Base-by-base conservation (phyloP, 306 rosid genomes). In the Begonia masoniana region DNA sequence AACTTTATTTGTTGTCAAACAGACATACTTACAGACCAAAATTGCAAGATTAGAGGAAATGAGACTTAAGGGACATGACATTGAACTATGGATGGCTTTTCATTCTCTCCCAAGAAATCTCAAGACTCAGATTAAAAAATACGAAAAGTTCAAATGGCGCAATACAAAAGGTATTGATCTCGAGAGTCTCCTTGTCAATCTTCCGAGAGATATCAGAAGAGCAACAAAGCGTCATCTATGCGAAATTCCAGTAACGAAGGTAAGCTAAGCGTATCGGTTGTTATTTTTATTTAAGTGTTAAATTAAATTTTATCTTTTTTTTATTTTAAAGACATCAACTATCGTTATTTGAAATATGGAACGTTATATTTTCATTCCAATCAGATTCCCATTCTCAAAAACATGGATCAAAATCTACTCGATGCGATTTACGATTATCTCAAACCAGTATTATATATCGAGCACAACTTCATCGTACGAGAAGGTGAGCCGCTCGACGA, bases 21-120 rank as follows among this genome's bases (percentile, higher is more conserved):
- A 86, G 96, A 82, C 82, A 53, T 82, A 74, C 54, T 66, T 86
- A 74, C 81, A 81, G 41, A 65, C 82, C 62, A 71, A 78, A 26
- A 78, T 81, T 41, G 74, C 76, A 5, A 78, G 92, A 56, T 62
- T 75, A 66, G 96, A 46, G 47, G 65, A 61, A 47, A 53, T 72
- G 36, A 53, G 51, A 19, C 36, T 12, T 26, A 73, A 55, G 50
- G 67, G 57, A 24, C 57, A 21, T 13, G 74, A 63, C 16, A 63
- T 63, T 35, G 55, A 67, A 8, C 14, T 11, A 49, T 73, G 78
- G 78, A 60, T 52, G 63, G 19, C 50, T 4, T 52, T 14, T 26
- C 43, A 63, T 46, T 13, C 47, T 1, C 57, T 67, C 63, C 63
- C 60, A 1, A 42, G 13, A 1, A 13, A 45, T 15, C 17, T 63